Evolutionary conservation across 2,329 filamentous ascomycete genomes (phyloP).

Genomic region (Neofusicoccum laricinum): DNA sequence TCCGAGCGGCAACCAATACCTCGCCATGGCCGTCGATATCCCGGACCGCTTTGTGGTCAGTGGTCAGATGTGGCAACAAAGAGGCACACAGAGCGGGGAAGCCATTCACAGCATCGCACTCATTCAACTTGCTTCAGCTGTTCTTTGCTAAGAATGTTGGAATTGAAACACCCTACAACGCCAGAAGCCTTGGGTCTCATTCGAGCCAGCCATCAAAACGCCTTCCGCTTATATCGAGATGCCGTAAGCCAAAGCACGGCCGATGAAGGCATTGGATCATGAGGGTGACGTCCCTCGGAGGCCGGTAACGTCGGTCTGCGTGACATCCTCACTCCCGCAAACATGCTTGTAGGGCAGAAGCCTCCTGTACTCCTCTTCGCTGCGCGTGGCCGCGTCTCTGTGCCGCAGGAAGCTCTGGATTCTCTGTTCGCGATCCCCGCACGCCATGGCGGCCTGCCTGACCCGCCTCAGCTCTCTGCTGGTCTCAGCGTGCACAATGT

Average conservation of each 20-base stretch:
- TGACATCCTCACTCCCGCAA: conserved; percentile 44
- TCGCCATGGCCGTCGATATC: background rate
- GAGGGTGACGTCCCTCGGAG: background rate
- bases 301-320: background rate
- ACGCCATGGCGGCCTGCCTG: conserved; percentile 51
- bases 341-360: conserved; percentile 46
- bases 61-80: background rate
- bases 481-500: conserved; percentile 63
- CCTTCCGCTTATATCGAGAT: background rate
- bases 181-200: background rate
- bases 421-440: conserved; percentile 48
- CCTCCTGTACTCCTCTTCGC: conserved; percentile 46
- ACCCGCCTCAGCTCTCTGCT: conserved; percentile 61
- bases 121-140: background rate
- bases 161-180: background rate
- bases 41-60: background rate
- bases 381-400: conserved; percentile 36
- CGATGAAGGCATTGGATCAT: background rate
- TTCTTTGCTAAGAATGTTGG: background rate
- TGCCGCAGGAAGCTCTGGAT: conserved; percentile 73
- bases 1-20: background rate
- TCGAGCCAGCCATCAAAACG: background rate
- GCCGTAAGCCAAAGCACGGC: background rate
- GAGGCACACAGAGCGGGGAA: background rate
- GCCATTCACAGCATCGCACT: background rate